phyloP scores from a whole-genome alignment of 495 filamentous ascomycete species.

The Xylaria longipes region DNA sequence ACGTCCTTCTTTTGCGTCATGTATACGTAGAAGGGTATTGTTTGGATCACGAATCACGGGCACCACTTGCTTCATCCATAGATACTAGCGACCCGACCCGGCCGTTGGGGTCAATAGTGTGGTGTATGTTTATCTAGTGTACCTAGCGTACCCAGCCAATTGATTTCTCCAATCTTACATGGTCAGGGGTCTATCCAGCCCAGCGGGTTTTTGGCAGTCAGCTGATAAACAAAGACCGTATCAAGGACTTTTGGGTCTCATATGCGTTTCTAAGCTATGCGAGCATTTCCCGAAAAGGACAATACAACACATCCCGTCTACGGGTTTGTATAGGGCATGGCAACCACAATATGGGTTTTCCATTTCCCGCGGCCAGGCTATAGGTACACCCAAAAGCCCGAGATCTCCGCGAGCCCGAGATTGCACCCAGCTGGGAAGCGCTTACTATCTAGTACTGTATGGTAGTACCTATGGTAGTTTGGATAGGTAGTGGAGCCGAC shows the following conservation, averaged over 20 bases:
- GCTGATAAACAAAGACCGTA: slow-evolving; percentile 24
- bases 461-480: too few species aligned
- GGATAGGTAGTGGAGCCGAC: slow-evolving; percentile 4
- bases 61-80: not conserved
- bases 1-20: not conserved
- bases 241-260: slow-evolving; percentile 15
- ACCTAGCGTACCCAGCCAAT: not conserved
- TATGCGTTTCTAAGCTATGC: slow-evolving; percentile 7
- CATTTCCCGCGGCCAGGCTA: not conserved
- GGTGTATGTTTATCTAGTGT: slow-evolving; percentile 1
- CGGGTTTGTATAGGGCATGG: not conserved
- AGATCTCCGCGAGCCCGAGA: slow-evolving; percentile 20
- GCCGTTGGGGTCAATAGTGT: slow-evolving; percentile 4
- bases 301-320: slow-evolving; percentile 2
- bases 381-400: not conserved
- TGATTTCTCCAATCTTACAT: slow-evolving; percentile 18
- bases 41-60: not conserved
- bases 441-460: slow-evolving; percentile 24
- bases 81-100: slow-evolving; percentile 22
- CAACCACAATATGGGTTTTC: not conserved
- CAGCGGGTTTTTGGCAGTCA: slow-evolving; percentile 17
- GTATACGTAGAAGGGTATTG: not conserved
- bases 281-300: slow-evolving; percentile 7
- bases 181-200: slow-evolving; percentile 24
- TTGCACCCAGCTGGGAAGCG: slow-evolving; percentile 14